Percentiles rank a stretch among this genome's conserved stretches.
These are phyloP conservation scores for Nectriaceae sp. DNA, from an alignment of 2,329 filamentous ascomycete genomes.

Conservation along the genomic window DNA sequence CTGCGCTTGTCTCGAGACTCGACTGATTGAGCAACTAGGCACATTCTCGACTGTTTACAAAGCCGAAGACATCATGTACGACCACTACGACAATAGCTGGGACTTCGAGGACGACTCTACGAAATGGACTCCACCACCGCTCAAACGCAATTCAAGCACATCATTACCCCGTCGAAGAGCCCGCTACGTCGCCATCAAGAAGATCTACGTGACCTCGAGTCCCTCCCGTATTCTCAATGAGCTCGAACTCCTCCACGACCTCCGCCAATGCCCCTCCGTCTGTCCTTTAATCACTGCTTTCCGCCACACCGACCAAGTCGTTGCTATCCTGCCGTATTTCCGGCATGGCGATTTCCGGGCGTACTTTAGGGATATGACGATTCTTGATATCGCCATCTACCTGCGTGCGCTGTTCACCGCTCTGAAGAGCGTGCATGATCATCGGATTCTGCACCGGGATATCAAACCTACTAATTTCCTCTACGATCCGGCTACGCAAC, in stretches of 20 bases:
- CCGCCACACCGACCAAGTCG: conserved; percentile 88
- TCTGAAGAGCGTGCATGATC: conserved; percentile 77
- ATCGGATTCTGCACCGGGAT: conserved; percentile 87
- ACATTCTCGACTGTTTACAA: conserved; percentile 99
- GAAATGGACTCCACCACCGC: conserved; percentile 71
- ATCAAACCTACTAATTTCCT: conserved; percentile 98
- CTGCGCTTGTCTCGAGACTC: neutral
- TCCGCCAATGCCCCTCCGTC: conserved; percentile 79
- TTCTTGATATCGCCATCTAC: conserved; percentile 86
- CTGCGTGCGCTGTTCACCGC: conserved; percentile 87
- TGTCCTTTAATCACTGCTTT: conserved; percentile 98
- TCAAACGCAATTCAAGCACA: conserved; percentile 50
- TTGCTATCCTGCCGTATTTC: conserved; percentile 94
- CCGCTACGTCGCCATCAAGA: conserved; percentile 95
- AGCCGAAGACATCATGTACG: conserved; percentile 87
- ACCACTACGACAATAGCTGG: conserved; percentile 84
- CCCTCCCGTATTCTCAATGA: conserved; percentile 94
- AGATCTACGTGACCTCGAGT: conserved; percentile 98
- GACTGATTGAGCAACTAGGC: conserved; percentile 53
- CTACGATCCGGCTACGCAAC: conserved; percentile 77
- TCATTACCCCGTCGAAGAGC: conserved; percentile 39
- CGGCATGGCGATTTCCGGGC: conserved; percentile 91
- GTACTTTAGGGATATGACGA: conserved; percentile 89
- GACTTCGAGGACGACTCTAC: conserved; percentile 69
- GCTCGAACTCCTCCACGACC: conserved; percentile 86